A percentile compares a stretch with the other conserved stretches of the same genome.
phyloP scores from a whole-genome alignment of 441 rosid species.

The Brassica hybrid region DNA sequence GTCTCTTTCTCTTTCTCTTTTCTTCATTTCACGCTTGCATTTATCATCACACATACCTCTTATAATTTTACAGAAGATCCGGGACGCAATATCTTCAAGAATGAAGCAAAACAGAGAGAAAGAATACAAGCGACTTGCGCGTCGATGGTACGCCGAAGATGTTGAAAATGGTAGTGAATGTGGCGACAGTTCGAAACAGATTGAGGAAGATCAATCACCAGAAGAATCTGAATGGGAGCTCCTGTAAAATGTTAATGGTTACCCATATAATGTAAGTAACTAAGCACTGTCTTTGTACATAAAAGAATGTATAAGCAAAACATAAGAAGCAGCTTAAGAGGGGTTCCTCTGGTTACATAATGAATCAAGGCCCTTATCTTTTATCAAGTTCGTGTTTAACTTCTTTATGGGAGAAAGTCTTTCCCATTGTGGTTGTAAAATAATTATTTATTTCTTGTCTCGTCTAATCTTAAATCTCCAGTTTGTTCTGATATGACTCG shows the following conservation, averaged over 20 bases:
- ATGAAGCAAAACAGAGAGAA: conserved; percentile 62
- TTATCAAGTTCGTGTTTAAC: not conserved
- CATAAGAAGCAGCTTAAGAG: conserved; percentile 34
- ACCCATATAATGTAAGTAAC: not conserved
- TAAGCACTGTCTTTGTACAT: conserved; percentile 16
- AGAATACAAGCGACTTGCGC: conserved; percentile 69
- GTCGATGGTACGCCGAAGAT: conserved; percentile 47
- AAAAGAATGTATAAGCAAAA: conserved; percentile 24
- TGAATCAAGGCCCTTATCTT: conserved; percentile 16
- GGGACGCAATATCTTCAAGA: conserved; percentile 62
- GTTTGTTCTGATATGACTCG: conserved; percentile 7
- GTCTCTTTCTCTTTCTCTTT: conserved; percentile 2
- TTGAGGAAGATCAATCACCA: conserved; percentile 21
- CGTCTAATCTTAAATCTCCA: conserved; percentile 35
- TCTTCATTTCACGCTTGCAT: conserved; percentile 13
- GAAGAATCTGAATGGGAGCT: conserved; percentile 74
- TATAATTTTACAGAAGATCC: conserved; percentile 54
- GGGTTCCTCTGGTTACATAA: conserved; percentile 24
- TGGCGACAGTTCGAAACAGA: conserved; percentile 15
- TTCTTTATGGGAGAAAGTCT: conserved; percentile 20
- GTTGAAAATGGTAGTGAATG: conserved; percentile 41
- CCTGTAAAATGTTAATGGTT: conserved; percentile 41
- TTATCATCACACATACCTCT: not conserved
- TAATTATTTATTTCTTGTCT: conserved; percentile 32
- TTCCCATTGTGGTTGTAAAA: conserved; percentile 36